These are phyloP conservation scores for Alternaria ventricosa DNA, from an alignment of 2,329 filamentous ascomycete genomes.

Conservation along the genomic window DNA sequence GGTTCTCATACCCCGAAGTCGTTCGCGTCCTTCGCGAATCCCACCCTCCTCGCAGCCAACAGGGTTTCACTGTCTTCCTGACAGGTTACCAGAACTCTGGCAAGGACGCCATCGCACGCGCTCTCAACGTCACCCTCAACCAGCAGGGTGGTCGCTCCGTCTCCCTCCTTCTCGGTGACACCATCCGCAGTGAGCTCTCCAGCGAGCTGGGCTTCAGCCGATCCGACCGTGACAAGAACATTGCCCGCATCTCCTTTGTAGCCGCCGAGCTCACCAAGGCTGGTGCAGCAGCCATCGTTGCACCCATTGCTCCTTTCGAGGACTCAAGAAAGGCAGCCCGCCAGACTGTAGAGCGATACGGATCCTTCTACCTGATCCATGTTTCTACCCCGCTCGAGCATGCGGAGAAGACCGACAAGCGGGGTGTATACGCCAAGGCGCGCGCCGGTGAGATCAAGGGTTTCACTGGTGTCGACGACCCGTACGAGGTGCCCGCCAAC, in stretches of 20 bases:
- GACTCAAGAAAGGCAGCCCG: conserved; percentile 76
- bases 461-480: conserved; percentile 97
- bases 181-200: conserved; percentile 89
- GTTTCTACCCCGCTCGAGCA: conserved; percentile 91
- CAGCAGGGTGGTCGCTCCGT: conserved; percentile 96
- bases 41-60: conserved; percentile 86
- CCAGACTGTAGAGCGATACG: conserved; percentile 85
- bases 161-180: conserved; percentile 93
- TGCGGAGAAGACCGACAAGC: conserved; percentile 93
- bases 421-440: conserved; percentile 85
- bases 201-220: conserved; percentile 94
- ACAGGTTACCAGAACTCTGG: conserved; percentile 96
- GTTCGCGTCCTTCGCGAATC: conserved; percentile 95
- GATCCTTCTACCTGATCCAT: conserved; percentile 93
- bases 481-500: conserved; percentile 85
- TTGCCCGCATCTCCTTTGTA: conserved; percentile 94
- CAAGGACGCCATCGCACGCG: conserved; percentile 95
- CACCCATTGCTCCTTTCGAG: conserved; percentile 94
- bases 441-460: conserved; percentile 92
- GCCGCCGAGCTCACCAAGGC: conserved; percentile 92
- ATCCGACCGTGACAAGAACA: conserved; percentile 92
- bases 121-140: conserved; percentile 95
- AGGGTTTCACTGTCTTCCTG: conserved; percentile 98
- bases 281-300: conserved; percentile 92
- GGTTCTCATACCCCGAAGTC: conserved; percentile 99